Evolutionary conservation across 108 stramenopile species (phyloP).

Genomic region (Seminavis robusta): DNA sequence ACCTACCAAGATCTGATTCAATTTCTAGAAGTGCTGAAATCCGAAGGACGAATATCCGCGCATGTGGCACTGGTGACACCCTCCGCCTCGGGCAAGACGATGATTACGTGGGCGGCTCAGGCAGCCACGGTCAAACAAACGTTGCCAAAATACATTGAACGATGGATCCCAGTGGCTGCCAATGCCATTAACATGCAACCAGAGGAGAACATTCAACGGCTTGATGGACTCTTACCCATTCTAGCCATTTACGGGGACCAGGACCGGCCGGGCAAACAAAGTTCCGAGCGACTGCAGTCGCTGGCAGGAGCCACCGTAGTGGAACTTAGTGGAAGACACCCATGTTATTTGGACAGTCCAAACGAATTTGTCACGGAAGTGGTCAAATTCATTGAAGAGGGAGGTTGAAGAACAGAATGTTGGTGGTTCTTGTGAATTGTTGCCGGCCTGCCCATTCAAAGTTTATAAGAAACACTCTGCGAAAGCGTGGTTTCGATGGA

Average conservation of each 20-base stretch:
- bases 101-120: constrained; percentile 40
- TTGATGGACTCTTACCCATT: constrained; percentile 19
- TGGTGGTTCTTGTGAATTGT: too few relatives aligned
- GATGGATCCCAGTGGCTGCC: constrained; percentile 77
- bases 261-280: constrained; percentile 43
- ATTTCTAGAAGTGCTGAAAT: constrained; percentile 30
- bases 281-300: constrained; percentile 32
- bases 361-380: constrained; percentile 60
- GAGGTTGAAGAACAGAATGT: too few relatives aligned
- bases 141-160: constrained; percentile 22
- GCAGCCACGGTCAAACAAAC: not conserved
- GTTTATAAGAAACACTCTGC: too few relatives aligned
- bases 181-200: constrained; percentile 24
- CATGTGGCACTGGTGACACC: constrained; percentile 57
- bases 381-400: too few relatives aligned
- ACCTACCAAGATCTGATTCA: constrained; percentile 27
- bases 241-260: constrained; percentile 64
- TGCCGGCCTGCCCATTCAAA: too few relatives aligned
- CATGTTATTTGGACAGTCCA: constrained; percentile 73
- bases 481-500: too few relatives aligned
- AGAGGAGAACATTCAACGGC: constrained; percentile 5
- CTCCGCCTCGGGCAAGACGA: constrained; percentile 68
- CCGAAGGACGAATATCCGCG: constrained; percentile 8
- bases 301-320: constrained; percentile 33
- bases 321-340: constrained; percentile 68